Percentiles rank a stretch among this genome's conserved stretches.
Conservation (phyloP, 441 rosid species). For the Syzygium syzygioides region DNA sequence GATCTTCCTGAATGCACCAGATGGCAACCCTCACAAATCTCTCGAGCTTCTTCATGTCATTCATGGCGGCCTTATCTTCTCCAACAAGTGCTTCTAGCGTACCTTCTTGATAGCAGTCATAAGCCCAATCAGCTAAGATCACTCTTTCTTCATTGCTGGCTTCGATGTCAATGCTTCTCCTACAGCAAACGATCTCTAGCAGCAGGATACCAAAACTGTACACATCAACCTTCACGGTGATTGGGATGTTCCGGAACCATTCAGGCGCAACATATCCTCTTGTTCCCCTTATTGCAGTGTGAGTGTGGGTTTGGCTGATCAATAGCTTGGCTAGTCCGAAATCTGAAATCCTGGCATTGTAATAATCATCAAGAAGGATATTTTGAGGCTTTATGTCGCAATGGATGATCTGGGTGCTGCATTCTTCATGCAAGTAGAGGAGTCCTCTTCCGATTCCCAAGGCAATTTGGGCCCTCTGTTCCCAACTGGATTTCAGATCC, state of each 20-base stretch:
- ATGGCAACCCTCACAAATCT: conserved; percentile 26
- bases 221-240: conserved; percentile 17
- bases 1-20: conserved; percentile 33
- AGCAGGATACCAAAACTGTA: conserved; percentile 29
- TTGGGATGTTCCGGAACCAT: conserved; percentile 17
- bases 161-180: conserved; percentile 15
- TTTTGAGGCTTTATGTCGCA: conserved; percentile 28
- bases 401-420: conserved; percentile 20
- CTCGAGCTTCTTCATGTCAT: conserved; percentile 26
- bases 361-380: conserved; percentile 16
- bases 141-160: conserved; percentile 22
- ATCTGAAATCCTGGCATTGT: conserved; percentile 18
- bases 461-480: conserved; percentile 11
- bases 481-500: conserved; percentile 12
- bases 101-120: conserved; percentile 6
- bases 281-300: conserved; percentile 7
- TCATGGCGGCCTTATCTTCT: conserved; percentile 22
- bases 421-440: conserved; percentile 27
- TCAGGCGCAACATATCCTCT: conserved; percentile 27
- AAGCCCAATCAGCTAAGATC: conserved; percentile 22
- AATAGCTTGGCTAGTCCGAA: conserved; percentile 25
- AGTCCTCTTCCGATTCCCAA: conserved; percentile 18
- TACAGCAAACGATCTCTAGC: conserved; percentile 35
- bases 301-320: conserved; percentile 14
- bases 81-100: conserved; percentile 13